Evolutionary conservation across 208 protist species (phyloP).

Genomic region (Trypanosomatidae sp.): DNA sequence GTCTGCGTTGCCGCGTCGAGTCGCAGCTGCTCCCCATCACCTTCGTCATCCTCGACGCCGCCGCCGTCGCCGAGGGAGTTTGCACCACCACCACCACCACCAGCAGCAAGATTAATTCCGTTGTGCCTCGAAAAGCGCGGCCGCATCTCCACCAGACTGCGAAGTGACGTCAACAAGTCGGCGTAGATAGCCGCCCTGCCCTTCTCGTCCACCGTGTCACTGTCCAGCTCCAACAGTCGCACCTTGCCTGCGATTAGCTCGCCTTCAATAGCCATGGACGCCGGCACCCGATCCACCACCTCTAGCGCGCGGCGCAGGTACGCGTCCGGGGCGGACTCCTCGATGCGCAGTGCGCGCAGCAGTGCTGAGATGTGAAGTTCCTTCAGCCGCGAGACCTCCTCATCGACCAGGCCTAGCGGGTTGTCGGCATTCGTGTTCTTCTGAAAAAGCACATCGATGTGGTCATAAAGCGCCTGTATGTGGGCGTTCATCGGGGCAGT

Average conservation of each 20-base stretch:
- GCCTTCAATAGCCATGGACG: conserved; percentile 65
- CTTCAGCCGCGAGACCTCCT: conserved; percentile 29
- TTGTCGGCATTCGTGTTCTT: conserved; percentile 70
- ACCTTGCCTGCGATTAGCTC: conserved; percentile 78
- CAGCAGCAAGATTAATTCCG: not conserved
- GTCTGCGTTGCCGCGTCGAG: conserved; percentile 33
- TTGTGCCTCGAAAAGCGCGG: conserved; percentile 27
- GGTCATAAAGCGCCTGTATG: conserved; percentile 39
- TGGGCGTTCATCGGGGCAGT: conserved; percentile 16
- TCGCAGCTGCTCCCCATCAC: conserved; percentile 1
- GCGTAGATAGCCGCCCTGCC: conserved; percentile 61
- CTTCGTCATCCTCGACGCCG: conserved; percentile 11
- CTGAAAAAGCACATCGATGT: conserved; percentile 70
- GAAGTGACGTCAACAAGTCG: conserved; percentile 74
- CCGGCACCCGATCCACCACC: conserved; percentile 64
- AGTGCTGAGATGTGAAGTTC: conserved; percentile 37
- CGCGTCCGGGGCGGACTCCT: conserved; percentile 45
- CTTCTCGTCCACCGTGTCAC: conserved; percentile 53
- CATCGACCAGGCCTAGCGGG: conserved; percentile 35
- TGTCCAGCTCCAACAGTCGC: conserved; percentile 62
- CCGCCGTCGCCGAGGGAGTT: not conserved
- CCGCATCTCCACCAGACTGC: conserved; percentile 77
- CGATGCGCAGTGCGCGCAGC: conserved; percentile 66
- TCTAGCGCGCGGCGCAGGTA: conserved; percentile 67
- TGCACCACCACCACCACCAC: not conserved